These are phyloP conservation scores for Centella asiatica DNA, from an alignment of 129 eudicot genomes.

Conservation along the genomic window DNA sequence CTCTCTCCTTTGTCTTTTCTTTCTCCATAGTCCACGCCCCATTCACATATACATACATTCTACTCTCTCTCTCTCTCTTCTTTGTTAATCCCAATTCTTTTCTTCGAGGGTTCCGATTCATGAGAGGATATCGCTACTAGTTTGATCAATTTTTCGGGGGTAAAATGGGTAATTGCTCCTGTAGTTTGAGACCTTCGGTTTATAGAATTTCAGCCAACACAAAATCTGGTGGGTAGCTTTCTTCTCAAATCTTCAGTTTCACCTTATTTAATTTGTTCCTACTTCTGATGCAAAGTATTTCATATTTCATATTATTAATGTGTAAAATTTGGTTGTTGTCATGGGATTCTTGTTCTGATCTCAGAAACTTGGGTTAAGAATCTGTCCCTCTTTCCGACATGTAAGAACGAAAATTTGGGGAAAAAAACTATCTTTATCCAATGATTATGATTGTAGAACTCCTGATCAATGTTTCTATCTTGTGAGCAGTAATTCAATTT, in stretches of 20 bases:
- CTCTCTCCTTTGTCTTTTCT: no score
- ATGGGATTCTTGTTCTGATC: neutral
- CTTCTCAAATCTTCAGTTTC: neutral
- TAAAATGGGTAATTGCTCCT: constrained; percentile 7
- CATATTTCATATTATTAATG: neutral
- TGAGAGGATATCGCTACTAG: neutral
- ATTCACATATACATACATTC: no score
- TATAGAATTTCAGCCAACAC: constrained; percentile 10
- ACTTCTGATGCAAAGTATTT: neutral
- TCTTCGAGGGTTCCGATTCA: neutral
- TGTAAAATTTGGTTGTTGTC: neutral
- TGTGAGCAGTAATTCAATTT: no score
- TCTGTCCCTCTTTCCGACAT: no score
- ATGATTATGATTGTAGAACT: no score
- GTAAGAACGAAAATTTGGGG: no score
- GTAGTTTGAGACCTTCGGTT: neutral
- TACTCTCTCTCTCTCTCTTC: no score
- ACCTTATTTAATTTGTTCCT: neutral
- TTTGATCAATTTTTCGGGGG: neutral
- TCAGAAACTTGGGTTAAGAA: neutral
- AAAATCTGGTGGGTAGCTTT: constrained; percentile 1
- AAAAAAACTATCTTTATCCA: no score
- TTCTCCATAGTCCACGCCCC: no score
- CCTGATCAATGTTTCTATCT: no score
- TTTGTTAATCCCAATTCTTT: no score